Evolutionary conservation across 1,139 yeast genomes (phyloP).

Genomic region (Suhomyces coccinellae): DNA sequence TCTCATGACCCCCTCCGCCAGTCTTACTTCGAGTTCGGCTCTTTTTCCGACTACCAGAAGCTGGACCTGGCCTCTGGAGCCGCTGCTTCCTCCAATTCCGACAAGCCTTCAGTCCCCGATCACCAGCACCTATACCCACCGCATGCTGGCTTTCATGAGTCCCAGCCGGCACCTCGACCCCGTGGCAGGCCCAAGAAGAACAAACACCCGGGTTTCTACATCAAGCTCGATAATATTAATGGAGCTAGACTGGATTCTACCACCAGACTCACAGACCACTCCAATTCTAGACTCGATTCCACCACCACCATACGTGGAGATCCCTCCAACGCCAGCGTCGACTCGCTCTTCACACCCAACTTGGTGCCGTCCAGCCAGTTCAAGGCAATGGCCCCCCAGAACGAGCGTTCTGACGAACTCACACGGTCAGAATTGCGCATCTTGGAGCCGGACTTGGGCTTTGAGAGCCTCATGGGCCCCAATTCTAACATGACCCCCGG

Average conservation of each 20-base stretch:
- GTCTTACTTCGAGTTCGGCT: constrained; percentile 7
- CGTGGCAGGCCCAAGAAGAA: constrained; percentile 13
- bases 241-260: neutral
- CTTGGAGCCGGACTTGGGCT: constrained; percentile 24
- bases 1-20: constrained; percentile 7
- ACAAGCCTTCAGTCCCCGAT: neutral
- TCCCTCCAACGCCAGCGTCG: constrained; percentile 4
- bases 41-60: neutral
- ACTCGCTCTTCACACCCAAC: constrained; percentile 7
- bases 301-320: too few relatives aligned
- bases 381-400: constrained; percentile 4
- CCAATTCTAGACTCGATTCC: too few relatives aligned
- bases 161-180: constrained; percentile 4
- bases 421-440: constrained; percentile 14
- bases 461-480: constrained; percentile 13
- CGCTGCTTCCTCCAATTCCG: neutral
- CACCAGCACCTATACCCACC: neutral
- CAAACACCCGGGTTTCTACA: constrained; percentile 17
- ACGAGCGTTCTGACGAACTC: constrained; percentile 9
- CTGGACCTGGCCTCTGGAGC: neutral
- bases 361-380: constrained; percentile 9
- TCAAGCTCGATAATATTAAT: constrained; percentile 16
- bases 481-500: constrained; percentile 36
- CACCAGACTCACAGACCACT: too few relatives aligned
- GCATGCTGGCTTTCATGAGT: neutral